Percentiles rank a stretch among this genome's conserved stretches.
Conservation (phyloP, 306 rosid species). For the Betula pendula region DNA sequence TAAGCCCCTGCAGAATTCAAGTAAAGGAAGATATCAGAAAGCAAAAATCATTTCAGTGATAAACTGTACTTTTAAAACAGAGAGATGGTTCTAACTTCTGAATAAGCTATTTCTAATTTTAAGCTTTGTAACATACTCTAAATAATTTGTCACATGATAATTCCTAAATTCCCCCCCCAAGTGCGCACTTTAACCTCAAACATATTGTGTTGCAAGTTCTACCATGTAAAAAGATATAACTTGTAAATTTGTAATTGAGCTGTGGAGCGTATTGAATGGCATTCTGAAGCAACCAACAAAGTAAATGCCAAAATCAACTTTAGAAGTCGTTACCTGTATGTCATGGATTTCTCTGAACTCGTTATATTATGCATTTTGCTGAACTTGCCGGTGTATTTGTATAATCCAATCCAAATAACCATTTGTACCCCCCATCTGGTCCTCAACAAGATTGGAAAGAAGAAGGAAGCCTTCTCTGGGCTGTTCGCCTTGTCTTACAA, state of each 20-base stretch:
- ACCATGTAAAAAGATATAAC: neutral
- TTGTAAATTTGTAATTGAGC: neutral
- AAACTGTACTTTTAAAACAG: neutral
- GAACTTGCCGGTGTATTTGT: slow-evolving; percentile 88
- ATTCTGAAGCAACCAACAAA: neutral
- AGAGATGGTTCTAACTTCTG: neutral
- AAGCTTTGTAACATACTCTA: neutral
- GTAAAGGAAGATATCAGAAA: slow-evolving; percentile 27
- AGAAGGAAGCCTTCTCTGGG: slow-evolving; percentile 90
- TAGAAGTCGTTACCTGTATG: neutral
- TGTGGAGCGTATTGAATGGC: neutral
- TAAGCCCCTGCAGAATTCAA: slow-evolving; percentile 27
- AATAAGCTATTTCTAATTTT: neutral
- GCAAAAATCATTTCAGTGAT: slow-evolving; percentile 8
- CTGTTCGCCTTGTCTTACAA: slow-evolving; percentile 98
- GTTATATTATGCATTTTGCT: slow-evolving; percentile 59
- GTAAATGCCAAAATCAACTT: neutral
- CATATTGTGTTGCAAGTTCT: neutral
- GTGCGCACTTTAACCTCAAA: neutral
- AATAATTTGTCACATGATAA: neutral
- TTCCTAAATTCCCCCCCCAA: neutral
- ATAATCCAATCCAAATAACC: slow-evolving; percentile 91
- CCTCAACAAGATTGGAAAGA: slow-evolving; percentile 88
- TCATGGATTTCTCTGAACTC: slow-evolving; percentile 9
- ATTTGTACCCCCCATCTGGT: slow-evolving; percentile 74